Conservation (phyloP, 352 stramenopile species). For the Pythium vanterpoolii region DNA sequence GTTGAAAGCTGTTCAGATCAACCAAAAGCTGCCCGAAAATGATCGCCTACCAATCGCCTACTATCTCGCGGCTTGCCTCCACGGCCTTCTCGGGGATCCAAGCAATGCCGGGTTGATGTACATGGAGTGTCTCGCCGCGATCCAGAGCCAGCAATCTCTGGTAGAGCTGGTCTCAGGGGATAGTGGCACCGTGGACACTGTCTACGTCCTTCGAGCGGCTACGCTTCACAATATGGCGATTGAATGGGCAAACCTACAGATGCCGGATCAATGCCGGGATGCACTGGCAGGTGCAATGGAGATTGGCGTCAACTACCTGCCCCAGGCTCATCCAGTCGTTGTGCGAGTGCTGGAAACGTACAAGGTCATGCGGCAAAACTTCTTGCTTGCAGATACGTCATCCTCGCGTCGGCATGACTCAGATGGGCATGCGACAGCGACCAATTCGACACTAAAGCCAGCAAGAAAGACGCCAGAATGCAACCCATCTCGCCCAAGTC, state of each 20-base stretch:
- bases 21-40: conserved; percentile 43
- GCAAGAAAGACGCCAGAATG: background rate
- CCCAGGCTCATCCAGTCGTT: conserved; percentile 51
- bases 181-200: conserved; percentile 28
- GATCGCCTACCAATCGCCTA: conserved; percentile 63
- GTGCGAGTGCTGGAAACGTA: conserved; percentile 60
- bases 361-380: conserved; percentile 67
- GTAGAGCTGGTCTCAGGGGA: background rate
- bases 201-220: conserved; percentile 49
- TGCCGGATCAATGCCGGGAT: conserved; percentile 58
- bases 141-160: conserved; percentile 30
- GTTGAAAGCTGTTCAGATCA: conserved; percentile 58
- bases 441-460: background rate
- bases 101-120: conserved; percentile 67
- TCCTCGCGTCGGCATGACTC: background rate
- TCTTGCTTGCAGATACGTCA: conserved; percentile 38
- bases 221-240: conserved; percentile 71
- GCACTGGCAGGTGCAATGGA: conserved; percentile 60
- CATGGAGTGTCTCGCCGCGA: conserved; percentile 44
- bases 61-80: conserved; percentile 56
- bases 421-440: background rate
- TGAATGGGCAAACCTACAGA: conserved; percentile 62
- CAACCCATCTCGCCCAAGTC: background rate
- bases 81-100: conserved; percentile 50
- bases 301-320: conserved; percentile 44